Conservation (phyloP, 2,329 filamentous ascomycete genomes). For the Nothomitra cinnamomea region DNA sequence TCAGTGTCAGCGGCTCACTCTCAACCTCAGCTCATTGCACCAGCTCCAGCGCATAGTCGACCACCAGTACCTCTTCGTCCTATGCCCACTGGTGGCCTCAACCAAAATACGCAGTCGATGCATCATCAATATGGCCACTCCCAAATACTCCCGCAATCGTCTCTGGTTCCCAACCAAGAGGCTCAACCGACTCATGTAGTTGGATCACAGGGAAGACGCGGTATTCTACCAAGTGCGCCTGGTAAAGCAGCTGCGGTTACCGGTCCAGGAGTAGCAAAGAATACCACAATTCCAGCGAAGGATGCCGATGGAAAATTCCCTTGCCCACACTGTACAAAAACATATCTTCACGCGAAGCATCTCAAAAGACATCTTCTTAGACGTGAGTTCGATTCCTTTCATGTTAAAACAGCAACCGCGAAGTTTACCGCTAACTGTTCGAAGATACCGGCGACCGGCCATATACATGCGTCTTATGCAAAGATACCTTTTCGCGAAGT, state of each 20-base stretch:
- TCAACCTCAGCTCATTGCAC: constrained; percentile 61
- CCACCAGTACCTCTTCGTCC: constrained; percentile 45
- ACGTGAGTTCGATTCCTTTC: constrained; percentile 56
- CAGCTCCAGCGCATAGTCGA: constrained; percentile 42
- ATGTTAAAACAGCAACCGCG: background rate
- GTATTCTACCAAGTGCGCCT: constrained; percentile 79
- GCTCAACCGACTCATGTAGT: constrained; percentile 74
- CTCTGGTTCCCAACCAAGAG: constrained; percentile 12
- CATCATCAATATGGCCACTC: constrained; percentile 40
- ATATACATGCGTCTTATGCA: constrained; percentile 95
- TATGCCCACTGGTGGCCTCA: constrained; percentile 52
- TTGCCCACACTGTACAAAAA: constrained; percentile 96
- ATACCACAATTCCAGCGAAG: constrained; percentile 74
- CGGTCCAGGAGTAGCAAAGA: constrained; percentile 55
- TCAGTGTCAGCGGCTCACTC: constrained; percentile 29
- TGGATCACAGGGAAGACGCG: constrained; percentile 80
- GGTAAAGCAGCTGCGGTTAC: constrained; percentile 64
- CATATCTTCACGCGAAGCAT: constrained; percentile 93
- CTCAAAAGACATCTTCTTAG: constrained; percentile 87
- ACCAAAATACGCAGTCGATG: constrained; percentile 36
- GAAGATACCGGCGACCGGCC: constrained; percentile 91
- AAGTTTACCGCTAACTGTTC: constrained; percentile 19
- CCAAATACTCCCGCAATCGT: constrained; percentile 36
- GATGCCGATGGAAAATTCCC: constrained; percentile 97
- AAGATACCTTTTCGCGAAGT: constrained; percentile 93